Percentiles rank a stretch among this genome's conserved stretches.
Evolutionary conservation across 2,329 filamentous ascomycete genomes (phyloP).

Genomic region (Exserohilum turcica): DNA sequence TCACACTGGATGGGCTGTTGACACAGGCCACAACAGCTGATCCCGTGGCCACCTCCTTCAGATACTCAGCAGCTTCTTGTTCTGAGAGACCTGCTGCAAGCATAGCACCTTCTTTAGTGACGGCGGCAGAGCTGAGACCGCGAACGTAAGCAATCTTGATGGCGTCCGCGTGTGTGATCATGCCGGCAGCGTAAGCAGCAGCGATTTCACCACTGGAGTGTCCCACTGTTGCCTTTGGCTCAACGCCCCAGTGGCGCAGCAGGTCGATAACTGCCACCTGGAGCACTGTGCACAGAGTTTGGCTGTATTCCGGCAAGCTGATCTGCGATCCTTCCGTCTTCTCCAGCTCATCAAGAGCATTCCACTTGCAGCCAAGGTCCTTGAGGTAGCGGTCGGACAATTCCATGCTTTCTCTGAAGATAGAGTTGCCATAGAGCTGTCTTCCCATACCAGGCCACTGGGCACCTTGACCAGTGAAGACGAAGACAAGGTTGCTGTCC

Average conservation of each 20-base stretch:
- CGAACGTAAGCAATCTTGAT: neutral
- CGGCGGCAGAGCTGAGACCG: neutral
- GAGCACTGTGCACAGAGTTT: neutral
- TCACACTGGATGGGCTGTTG: constrained; percentile 52
- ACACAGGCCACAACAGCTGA: constrained; percentile 28
- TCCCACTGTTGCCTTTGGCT: neutral
- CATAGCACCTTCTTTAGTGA: neutral
- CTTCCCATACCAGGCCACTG: neutral
- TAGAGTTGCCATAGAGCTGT: too few species aligned
- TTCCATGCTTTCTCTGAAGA: too few species aligned
- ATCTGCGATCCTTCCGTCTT: too few species aligned
- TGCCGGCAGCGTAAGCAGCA: neutral
- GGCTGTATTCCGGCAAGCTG: too few species aligned
- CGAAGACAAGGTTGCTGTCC: neutral
- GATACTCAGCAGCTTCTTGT: neutral
- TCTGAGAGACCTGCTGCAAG: neutral
- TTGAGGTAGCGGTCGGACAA: too few species aligned
- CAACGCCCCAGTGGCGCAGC: neutral
- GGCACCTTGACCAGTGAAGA: neutral
- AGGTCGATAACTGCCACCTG: neutral
- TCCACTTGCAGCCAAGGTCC: too few species aligned
- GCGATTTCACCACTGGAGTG: neutral
- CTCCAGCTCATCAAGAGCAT: too few species aligned
- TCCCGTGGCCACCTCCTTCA: neutral
- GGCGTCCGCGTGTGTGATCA: neutral